Conservation (phyloP, 2,329 filamentous ascomycete species). For the Emergomyces orientalis region DNA sequence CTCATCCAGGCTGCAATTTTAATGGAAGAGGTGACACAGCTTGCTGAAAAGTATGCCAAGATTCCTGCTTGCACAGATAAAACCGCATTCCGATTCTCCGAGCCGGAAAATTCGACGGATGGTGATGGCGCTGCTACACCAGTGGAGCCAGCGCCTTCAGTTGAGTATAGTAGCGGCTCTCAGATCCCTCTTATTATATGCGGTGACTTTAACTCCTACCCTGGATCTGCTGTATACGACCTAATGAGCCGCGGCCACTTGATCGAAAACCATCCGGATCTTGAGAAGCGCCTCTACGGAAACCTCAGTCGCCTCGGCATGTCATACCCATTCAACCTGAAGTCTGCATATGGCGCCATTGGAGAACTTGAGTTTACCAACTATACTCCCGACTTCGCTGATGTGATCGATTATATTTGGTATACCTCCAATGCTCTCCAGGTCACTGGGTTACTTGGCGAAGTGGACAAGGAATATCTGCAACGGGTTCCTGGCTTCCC, state of each 20-base stretch:
- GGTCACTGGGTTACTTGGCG: conserved; percentile 72
- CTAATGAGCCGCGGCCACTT: conserved; percentile 74
- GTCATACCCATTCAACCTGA: conserved; percentile 85
- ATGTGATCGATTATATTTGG: conserved; percentile 95
- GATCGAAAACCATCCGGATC: conserved; percentile 66
- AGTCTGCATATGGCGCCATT: conserved; percentile 77
- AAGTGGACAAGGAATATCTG: conserved; percentile 76
- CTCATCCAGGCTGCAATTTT: conserved; percentile 90
- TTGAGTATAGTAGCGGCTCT: conserved; percentile 75
- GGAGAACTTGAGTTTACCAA: conserved; percentile 90
- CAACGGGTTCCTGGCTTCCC: conserved; percentile 84
- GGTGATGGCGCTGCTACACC: conserved; percentile 38
- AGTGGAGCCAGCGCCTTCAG: conserved; percentile 62
- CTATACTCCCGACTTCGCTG: conserved; percentile 86
- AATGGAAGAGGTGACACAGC: conserved; percentile 81
- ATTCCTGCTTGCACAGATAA: conserved; percentile 77
- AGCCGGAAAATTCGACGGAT: conserved; percentile 37
- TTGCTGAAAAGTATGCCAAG: conserved; percentile 75
- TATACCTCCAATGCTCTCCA: conserved; percentile 86
- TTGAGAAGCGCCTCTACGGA: conserved; percentile 75
- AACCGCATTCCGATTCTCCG: conserved; percentile 42
- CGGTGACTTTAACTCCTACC: conserved; percentile 90
- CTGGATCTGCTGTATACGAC: conserved; percentile 83
- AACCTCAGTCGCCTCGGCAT: conserved; percentile 89
- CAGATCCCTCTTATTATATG: conserved; percentile 88